Evolutionary conservation across 2,329 filamentous ascomycete genomes (phyloP).

Genomic region (Aspergillus sp.): DNA sequence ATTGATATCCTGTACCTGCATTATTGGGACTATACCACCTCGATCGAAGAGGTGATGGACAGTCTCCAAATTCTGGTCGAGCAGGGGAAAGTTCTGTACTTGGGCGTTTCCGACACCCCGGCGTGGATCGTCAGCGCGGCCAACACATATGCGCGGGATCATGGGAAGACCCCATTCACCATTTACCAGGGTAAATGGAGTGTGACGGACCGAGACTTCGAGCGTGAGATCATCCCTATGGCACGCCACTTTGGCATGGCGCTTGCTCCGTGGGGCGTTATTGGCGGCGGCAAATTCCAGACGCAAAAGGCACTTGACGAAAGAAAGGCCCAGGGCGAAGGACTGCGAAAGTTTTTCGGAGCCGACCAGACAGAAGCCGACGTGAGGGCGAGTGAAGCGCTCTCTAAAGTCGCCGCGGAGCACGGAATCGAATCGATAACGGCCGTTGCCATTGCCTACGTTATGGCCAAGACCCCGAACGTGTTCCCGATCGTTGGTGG

Average conservation of each 20-base stretch:
- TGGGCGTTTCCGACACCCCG: slow-evolving; percentile 33
- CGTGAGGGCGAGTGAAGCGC: slow-evolving; percentile 44
- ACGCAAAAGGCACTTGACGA: slow-evolving; percentile 39
- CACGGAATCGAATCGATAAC: slow-evolving; percentile 50
- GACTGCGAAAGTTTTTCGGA: slow-evolving; percentile 25
- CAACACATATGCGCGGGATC: slow-evolving; percentile 30
- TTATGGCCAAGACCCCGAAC: slow-evolving; percentile 62
- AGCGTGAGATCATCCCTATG: slow-evolving; percentile 36
- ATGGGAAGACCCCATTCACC: slow-evolving; percentile 32
- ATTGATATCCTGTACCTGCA: slow-evolving; percentile 48
- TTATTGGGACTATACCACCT: slow-evolving; percentile 42
- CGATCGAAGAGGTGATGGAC: slow-evolving; percentile 31
- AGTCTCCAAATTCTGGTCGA: slow-evolving; percentile 30
- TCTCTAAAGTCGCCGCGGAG: slow-evolving; percentile 51
- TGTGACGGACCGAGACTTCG: slow-evolving; percentile 30
- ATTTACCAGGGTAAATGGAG: slow-evolving; percentile 35
- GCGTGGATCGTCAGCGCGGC: slow-evolving; percentile 33
- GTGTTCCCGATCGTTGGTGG: slow-evolving; percentile 68
- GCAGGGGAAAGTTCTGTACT: slow-evolving; percentile 33
- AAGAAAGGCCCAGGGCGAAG: slow-evolving; percentile 35
- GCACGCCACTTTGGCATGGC: slow-evolving; percentile 35
- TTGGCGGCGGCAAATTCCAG: slow-evolving; percentile 46
- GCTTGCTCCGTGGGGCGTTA: slow-evolving; percentile 51
- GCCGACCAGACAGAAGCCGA: slow-evolving; percentile 42
- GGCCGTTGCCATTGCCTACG: slow-evolving; percentile 61